A percentile compares a stretch with the other conserved stretches of the same genome.
phyloP scores from a whole-genome alignment of 257 asterid species.

The Knoxia roxburghii region DNA sequence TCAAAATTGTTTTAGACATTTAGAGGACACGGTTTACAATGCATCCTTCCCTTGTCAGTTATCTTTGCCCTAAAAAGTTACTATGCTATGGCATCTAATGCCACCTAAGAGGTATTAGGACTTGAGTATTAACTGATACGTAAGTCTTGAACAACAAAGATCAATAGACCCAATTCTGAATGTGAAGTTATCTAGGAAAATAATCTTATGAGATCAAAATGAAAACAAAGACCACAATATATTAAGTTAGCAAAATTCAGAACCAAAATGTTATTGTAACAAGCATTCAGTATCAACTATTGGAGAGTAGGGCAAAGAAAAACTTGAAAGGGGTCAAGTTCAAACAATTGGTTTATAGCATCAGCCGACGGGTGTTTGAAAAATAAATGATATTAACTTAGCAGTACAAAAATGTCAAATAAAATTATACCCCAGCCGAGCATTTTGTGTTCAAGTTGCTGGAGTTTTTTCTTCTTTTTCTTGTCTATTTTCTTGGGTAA shows the following conservation, averaged over 20 bases:
- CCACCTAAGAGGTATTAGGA: neutral
- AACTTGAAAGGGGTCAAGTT: neutral
- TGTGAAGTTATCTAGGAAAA: neutral
- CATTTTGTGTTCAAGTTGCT: slow-evolving; percentile 88
- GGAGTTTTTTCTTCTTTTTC: slow-evolving; percentile 79
- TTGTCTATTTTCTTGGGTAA: slow-evolving; percentile 80
- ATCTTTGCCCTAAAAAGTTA: neutral
- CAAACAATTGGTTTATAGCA: neutral
- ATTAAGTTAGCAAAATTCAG: neutral
- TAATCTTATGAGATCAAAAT: neutral
- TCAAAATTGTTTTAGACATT: neutral
- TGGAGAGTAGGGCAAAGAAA: neutral
- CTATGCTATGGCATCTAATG: neutral
- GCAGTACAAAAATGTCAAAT: neutral
- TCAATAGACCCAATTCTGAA: neutral
- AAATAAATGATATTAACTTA: neutral
- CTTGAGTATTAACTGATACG: neutral
- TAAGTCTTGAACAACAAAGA: neutral
- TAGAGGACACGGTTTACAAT: neutral
- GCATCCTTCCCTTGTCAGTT: neutral
- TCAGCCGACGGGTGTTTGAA: neutral
- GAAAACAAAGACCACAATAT: neutral
- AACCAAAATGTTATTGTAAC: neutral
- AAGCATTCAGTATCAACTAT: neutral
- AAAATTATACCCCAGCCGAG: slow-evolving; percentile 92